Conservation (phyloP, 139 green algal species). For the Chara braunii region DNA sequence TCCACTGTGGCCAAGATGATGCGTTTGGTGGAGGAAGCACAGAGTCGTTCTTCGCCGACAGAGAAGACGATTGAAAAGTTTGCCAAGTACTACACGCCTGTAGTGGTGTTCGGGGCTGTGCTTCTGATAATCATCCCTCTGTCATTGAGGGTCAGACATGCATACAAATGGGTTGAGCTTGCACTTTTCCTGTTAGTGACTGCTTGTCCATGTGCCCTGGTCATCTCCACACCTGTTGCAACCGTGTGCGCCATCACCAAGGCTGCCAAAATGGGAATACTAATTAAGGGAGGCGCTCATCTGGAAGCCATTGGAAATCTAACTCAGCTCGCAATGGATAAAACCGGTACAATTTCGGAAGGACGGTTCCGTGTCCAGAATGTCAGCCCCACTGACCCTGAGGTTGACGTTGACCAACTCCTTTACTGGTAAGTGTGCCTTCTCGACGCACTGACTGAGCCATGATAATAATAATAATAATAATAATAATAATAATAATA, state of each 20-base stretch:
- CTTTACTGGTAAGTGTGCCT: no score
- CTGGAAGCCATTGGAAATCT: slow-evolving; percentile 62
- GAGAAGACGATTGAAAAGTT: slow-evolving; percentile 57
- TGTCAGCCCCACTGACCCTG: not conserved
- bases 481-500: no score
- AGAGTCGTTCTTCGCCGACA: slow-evolving; percentile 37
- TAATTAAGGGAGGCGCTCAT: slow-evolving; percentile 64
- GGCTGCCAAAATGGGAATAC: slow-evolving; percentile 52
- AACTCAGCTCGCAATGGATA: slow-evolving; percentile 59
- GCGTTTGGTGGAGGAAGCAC: slow-evolving; percentile 58
- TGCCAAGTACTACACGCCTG: slow-evolving; percentile 64
- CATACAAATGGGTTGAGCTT: slow-evolving; percentile 55
- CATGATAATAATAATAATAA: no score
- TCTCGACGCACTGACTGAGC: no score
- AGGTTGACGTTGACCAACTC: no score
- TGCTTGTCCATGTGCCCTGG: slow-evolving; percentile 75
- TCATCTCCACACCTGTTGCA: slow-evolving; percentile 70
- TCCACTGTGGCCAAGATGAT: slow-evolving; percentile 61
- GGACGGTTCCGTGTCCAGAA: slow-evolving; percentile 49
- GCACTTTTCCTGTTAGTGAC: slow-evolving; percentile 69
- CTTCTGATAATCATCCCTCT: slow-evolving; percentile 51
- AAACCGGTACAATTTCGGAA: slow-evolving; percentile 72
- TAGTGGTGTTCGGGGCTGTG: slow-evolving; percentile 53
- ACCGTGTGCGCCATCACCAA: slow-evolving; percentile 51
- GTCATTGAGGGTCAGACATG: not conserved